Evolutionary conservation across 805 yeast genomes (phyloP).

Genomic region (Candida nitratophila): DNA sequence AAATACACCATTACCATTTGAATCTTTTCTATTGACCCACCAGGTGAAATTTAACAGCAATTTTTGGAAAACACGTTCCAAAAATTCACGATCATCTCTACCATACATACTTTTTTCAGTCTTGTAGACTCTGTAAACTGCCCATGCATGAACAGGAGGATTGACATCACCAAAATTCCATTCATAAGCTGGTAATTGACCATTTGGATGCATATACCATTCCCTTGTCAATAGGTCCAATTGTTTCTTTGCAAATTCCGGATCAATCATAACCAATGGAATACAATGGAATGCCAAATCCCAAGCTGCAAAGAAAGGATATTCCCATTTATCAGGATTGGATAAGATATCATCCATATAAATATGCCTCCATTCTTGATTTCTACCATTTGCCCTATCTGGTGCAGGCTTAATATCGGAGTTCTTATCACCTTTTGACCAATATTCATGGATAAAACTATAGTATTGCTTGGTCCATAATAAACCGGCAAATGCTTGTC

Average conservation of each 20-base stretch:
- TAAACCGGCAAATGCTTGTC: conserved; percentile 92
- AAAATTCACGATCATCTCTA: conserved; percentile 69
- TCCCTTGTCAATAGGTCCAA: conserved; percentile 81
- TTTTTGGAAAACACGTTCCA: conserved; percentile 91
- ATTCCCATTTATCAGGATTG: conserved; percentile 93
- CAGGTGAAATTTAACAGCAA: conserved; percentile 84
- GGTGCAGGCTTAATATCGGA: conserved; percentile 71
- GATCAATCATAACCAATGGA: conserved; percentile 90
- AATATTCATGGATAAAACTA: conserved; percentile 75
- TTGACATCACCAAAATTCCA: conserved; percentile 96
- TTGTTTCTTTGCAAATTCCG: conserved; percentile 85
- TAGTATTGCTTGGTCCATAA: conserved; percentile 92
- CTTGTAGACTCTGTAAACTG: conserved; percentile 80
- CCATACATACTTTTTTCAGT: conserved; percentile 82
- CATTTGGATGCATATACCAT: conserved; percentile 98
- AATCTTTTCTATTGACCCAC: conserved; percentile 95
- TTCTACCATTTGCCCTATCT: conserved; percentile 81
- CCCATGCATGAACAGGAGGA: conserved; percentile 98
- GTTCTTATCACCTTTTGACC: conserved; percentile 82
- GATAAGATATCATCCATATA: conserved; percentile 84
- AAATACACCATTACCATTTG: conserved; percentile 79
- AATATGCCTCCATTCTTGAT: conserved; percentile 82
- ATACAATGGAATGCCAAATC: conserved; percentile 93
- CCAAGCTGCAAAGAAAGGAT: conserved; percentile 96
- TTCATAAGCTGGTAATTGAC: conserved; percentile 95